Conservation (phyloP, 106 monocot genomes). For the Dactylorhiza incarnata region DNA sequence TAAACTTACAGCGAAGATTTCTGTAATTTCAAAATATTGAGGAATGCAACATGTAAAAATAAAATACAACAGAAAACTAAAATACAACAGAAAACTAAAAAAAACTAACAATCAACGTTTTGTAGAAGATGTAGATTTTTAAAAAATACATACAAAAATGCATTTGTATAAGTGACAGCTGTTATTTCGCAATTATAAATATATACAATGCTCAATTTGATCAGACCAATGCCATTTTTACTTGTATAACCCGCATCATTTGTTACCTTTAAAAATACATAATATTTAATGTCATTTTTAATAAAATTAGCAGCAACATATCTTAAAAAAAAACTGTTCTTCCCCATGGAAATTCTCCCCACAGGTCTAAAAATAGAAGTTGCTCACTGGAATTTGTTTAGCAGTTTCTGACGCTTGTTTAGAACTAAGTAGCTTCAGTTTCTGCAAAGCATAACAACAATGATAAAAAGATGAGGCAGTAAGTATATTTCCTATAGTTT, state of each 20-base stretch:
- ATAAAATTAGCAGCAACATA: not conserved
- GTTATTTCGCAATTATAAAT: not conserved
- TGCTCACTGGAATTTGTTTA: not conserved
- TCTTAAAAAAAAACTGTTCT: not conserved
- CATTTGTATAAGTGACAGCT: not conserved
- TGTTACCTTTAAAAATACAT: not conserved
- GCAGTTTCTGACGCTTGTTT: not conserved
- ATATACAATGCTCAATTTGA: not conserved
- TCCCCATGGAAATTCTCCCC: not conserved
- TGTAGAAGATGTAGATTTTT: not conserved
- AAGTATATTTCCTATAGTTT: not conserved
- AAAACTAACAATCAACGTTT: too few species aligned
- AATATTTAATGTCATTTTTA: not conserved
- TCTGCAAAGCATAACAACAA: constrained; percentile 6
- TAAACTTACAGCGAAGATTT: too few species aligned
- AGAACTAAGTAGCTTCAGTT: constrained; percentile 4
- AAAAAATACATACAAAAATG: not conserved
- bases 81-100: too few species aligned
- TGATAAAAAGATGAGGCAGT: not conserved
- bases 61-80: too few species aligned
- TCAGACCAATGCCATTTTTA: not conserved
- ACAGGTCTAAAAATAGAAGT: not conserved
- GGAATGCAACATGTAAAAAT: too few species aligned
- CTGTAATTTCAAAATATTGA: too few species aligned
- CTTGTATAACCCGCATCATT: not conserved